Evolutionary conservation across 2,329 filamentous ascomycete species (phyloP).

Genomic region (Penicillium sp.): DNA sequence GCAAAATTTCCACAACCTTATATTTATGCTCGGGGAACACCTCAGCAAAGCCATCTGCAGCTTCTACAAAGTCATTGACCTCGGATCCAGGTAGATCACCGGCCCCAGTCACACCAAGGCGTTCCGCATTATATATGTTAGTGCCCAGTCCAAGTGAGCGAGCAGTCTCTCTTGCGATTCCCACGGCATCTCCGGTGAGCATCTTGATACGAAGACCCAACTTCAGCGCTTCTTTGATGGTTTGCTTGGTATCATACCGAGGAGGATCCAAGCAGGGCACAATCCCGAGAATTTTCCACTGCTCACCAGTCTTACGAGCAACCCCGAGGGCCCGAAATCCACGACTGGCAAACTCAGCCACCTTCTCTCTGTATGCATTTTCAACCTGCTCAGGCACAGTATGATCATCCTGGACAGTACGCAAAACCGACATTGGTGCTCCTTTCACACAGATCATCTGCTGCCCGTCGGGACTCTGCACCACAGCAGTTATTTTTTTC

Average conservation of each 20-base stretch:
- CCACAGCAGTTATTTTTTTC: slow-evolving; percentile 85
- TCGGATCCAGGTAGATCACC: slow-evolving; percentile 93
- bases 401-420: slow-evolving; percentile 84
- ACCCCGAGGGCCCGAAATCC: slow-evolving; percentile 94
- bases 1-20: slow-evolving; percentile 88
- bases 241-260: slow-evolving; percentile 85
- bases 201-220: slow-evolving; percentile 92
- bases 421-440: slow-evolving; percentile 82
- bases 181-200: slow-evolving; percentile 92
- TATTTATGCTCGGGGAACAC: slow-evolving; percentile 97
- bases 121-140: slow-evolving; percentile 92
- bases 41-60: slow-evolving; percentile 91
- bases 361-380: slow-evolving; percentile 86
- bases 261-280: slow-evolving; percentile 94
- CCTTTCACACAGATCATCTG: slow-evolving; percentile 88
- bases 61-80: slow-evolving; percentile 93
- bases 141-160: slow-evolving; percentile 88
- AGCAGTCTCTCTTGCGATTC: slow-evolving; percentile 88
- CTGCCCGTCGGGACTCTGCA: slow-evolving; percentile 80
- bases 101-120: slow-evolving; percentile 83
- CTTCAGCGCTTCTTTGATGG: slow-evolving; percentile 84
- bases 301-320: slow-evolving; percentile 80
- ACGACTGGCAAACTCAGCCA: slow-evolving; percentile 86
- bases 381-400: slow-evolving; percentile 74
- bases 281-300: slow-evolving; percentile 91